phyloP scores from a whole-genome alignment of 176 grass and related monocot genomes.

The Melocanna baccifera region DNA sequence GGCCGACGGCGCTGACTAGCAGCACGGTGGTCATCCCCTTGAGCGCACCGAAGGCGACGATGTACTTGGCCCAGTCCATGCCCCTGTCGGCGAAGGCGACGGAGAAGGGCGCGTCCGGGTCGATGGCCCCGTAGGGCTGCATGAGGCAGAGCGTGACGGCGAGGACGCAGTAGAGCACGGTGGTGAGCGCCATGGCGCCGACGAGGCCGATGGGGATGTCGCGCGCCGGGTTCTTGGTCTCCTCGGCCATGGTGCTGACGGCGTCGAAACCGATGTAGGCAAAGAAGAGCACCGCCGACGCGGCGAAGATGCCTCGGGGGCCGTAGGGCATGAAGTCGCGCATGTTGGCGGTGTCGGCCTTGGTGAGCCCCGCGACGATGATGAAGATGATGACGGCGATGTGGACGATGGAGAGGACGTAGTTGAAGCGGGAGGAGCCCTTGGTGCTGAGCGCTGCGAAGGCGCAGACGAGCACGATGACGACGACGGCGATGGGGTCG shows the following conservation, averaged over 20 bases:
- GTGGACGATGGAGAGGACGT: slow-evolving; percentile 70
- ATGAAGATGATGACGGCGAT: slow-evolving; percentile 68
- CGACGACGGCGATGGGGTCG: slow-evolving; percentile 76
- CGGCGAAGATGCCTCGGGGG: slow-evolving; percentile 49
- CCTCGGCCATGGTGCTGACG: slow-evolving; percentile 87
- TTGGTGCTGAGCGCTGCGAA: slow-evolving; percentile 67
- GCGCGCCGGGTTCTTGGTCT: slow-evolving; percentile 62
- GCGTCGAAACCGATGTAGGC: slow-evolving; percentile 92
- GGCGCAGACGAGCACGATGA: slow-evolving; percentile 51
- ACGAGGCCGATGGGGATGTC: slow-evolving; percentile 84
- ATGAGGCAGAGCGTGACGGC: slow-evolving; percentile 73
- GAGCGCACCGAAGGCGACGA: slow-evolving; percentile 67
- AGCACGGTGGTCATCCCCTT: slow-evolving; percentile 69
- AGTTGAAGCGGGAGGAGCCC: slow-evolving; percentile 91
- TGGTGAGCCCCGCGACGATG: slow-evolving; percentile 52
- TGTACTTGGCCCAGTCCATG: slow-evolving; percentile 82
- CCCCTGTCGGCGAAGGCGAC: slow-evolving; percentile 57
- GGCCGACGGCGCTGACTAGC: slow-evolving; percentile 56
- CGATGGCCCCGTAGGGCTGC: slow-evolving; percentile 47
- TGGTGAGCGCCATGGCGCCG: slow-evolving; percentile 65
- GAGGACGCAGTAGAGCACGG: slow-evolving; percentile 43
- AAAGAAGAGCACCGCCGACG: slow-evolving; percentile 85
- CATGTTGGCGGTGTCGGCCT: slow-evolving; percentile 17
- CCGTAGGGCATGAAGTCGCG: slow-evolving; percentile 56
- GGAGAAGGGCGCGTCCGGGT: slow-evolving; percentile 55